A percentile compares a stretch with the other conserved stretches of the same genome.
These are phyloP conservation scores for Ogataea chonburiensis DNA, from an alignment of 805 yeast genomes.

Conservation along the genomic window DNA sequence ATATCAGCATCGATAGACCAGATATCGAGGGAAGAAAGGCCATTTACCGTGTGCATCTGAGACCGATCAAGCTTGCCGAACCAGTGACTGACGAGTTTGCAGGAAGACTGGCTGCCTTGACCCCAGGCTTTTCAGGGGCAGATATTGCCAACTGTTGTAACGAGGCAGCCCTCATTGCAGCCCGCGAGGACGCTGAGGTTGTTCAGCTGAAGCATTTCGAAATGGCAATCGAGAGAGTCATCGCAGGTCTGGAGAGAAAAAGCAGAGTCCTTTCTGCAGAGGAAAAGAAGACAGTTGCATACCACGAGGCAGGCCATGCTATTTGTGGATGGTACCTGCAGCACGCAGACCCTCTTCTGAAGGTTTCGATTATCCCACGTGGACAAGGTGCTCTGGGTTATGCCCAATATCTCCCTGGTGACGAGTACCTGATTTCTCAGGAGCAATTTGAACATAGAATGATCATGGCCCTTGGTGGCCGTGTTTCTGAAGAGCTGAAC, in stretches of 20 bases:
- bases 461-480: slow-evolving; percentile 97
- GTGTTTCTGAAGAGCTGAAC: slow-evolving; percentile 93
- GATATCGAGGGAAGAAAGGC: slow-evolving; percentile 94
- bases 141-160: slow-evolving; percentile 96
- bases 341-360: slow-evolving; percentile 88
- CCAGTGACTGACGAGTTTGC: slow-evolving; percentile 56
- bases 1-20: slow-evolving; percentile 86
- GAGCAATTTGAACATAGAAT: slow-evolving; percentile 79
- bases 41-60: slow-evolving; percentile 83
- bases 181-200: slow-evolving; percentile 69
- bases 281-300: slow-evolving; percentile 89
- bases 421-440: slow-evolving; percentile 72
- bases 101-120: slow-evolving; percentile 89
- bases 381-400: slow-evolving; percentile 97
- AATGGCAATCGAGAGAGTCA: slow-evolving; percentile 94
- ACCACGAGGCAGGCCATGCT: slow-evolving; percentile 99
- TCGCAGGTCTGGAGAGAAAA: slow-evolving; percentile 93
- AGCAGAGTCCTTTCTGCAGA: slow-evolving; percentile 78
- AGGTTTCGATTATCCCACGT: slow-evolving; percentile 95
- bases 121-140: slow-evolving; percentile 99
- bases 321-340: slow-evolving; percentile 95
- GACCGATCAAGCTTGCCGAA: slow-evolving; percentile 59
- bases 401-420: slow-evolving; percentile 96
- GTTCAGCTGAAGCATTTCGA: slow-evolving; percentile 85
- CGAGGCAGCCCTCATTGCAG: slow-evolving; percentile 97